Percentiles rank a stretch among this genome's conserved stretches.
Conservation (phyloP, 352 stramenopile genomes). For the Pythium brassicae region DNA sequence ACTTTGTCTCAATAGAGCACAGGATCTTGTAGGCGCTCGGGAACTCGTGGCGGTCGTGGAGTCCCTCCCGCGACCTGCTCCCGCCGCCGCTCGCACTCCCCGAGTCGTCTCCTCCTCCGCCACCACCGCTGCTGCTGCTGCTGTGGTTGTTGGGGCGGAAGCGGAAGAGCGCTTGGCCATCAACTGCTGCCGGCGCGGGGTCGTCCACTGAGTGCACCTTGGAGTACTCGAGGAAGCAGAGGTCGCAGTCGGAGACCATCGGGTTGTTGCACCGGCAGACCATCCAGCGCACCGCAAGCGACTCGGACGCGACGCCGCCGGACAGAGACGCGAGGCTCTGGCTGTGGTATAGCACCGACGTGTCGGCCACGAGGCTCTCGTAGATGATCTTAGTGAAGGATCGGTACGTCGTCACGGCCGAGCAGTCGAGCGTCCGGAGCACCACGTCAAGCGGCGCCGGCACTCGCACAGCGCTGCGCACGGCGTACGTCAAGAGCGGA, state of each 20-base stretch:
- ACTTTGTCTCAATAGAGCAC: conserved; percentile 55
- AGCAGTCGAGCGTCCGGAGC: conserved; percentile 58
- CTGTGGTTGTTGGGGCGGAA: conserved; percentile 31
- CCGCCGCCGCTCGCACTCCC: not conserved
- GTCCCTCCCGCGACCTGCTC: conserved; percentile 11
- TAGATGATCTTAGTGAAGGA: conserved; percentile 80
- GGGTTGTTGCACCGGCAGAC: conserved; percentile 59
- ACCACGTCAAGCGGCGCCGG: conserved; percentile 46
- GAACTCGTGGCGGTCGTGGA: conserved; percentile 20
- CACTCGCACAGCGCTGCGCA: conserved; percentile 56
- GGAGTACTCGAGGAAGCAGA: conserved; percentile 72
- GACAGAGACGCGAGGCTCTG: conserved; percentile 11
- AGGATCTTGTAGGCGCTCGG: conserved; percentile 71
- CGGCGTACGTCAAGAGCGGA: conserved; percentile 27
- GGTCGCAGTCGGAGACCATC: conserved; percentile 64
- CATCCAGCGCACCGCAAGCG: conserved; percentile 67
- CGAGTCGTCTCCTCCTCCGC: conserved; percentile 2
- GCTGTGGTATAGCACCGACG: conserved; percentile 70
- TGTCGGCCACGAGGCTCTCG: conserved; percentile 60
- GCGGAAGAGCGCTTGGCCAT: conserved; percentile 12
- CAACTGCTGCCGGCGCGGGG: conserved; percentile 17
- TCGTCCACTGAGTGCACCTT: conserved; percentile 56
- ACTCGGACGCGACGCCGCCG: conserved; percentile 18
- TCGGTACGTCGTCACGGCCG: conserved; percentile 44
- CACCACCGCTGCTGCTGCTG: conserved; percentile 16